Percentiles rank a stretch among this genome's conserved stretches.
Conservation (phyloP, 805 yeast genomes). For the Saccharomycopsis guyanensis region DNA sequence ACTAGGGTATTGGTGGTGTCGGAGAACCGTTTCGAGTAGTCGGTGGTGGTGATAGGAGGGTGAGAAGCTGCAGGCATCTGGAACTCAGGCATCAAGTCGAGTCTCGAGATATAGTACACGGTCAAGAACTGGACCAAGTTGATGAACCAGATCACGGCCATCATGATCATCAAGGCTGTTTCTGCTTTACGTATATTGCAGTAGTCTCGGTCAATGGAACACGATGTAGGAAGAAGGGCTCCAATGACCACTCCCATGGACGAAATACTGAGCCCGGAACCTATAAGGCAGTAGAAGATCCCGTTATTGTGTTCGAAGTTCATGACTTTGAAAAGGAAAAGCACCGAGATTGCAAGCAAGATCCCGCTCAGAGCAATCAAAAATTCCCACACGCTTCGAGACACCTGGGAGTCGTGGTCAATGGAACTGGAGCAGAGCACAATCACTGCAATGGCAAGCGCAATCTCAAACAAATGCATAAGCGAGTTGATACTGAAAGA, state of each 20-base stretch:
- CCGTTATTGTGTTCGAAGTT: slow-evolving; percentile 35
- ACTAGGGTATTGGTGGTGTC: not conserved
- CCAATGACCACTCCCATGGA: slow-evolving; percentile 27
- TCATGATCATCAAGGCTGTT: slow-evolving; percentile 32
- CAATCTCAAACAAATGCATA: slow-evolving; percentile 19
- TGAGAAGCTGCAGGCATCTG: not conserved
- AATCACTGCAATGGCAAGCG: slow-evolving; percentile 15
- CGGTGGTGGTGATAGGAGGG: too few relatives aligned
- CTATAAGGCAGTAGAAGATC: slow-evolving; percentile 32
- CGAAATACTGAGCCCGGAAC: slow-evolving; percentile 30
- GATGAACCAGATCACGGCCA: slow-evolving; percentile 34
- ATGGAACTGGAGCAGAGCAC: slow-evolving; percentile 18
- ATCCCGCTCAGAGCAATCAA: slow-evolving; percentile 33
- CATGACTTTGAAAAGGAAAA: slow-evolving; percentile 32
- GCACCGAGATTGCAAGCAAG: slow-evolving; percentile 29
- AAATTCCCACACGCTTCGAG: slow-evolving; percentile 29
- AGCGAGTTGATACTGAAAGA: slow-evolving; percentile 15
- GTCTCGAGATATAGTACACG: slow-evolving; percentile 32
- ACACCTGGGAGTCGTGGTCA: slow-evolving; percentile 25
- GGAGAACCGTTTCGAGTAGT: not conserved
- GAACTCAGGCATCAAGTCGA: slow-evolving; percentile 20
- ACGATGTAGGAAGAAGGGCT: slow-evolving; percentile 16
- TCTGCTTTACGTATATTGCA: slow-evolving; percentile 32
- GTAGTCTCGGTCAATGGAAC: slow-evolving; percentile 8
- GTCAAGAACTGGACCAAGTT: slow-evolving; percentile 34